These are phyloP conservation scores for Solanum chilense DNA, from an alignment of 257 asterid species.

Conservation along the genomic window DNA sequence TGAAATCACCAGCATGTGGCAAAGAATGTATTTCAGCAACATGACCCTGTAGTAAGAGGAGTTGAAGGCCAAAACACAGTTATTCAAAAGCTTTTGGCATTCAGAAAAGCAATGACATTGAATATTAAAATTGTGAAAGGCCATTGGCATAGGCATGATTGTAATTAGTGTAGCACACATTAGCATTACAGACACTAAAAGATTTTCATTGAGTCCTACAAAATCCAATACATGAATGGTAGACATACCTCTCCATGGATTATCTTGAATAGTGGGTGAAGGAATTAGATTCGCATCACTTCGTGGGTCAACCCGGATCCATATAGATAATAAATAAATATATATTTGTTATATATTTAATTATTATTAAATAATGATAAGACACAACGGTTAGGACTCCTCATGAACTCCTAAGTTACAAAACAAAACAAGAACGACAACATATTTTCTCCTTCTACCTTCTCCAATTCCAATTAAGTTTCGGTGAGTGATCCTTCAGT, in stretches of 20 bases:
- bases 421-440: background rate
- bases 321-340: no score
- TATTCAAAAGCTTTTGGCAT: background rate
- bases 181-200: background rate
- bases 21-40: conserved; percentile 22
- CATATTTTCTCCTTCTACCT: background rate
- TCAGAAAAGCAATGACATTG: background rate
- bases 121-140: background rate
- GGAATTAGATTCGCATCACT: background rate
- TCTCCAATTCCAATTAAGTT: background rate
- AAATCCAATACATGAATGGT: background rate
- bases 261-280: background rate
- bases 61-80: background rate
- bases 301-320: background rate
- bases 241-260: background rate
- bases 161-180: background rate
- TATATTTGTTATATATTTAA: no score
- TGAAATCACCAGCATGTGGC: conserved; percentile 20
- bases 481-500: background rate
- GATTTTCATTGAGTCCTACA: background rate
- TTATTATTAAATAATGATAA: no score
- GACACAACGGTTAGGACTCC: background rate
- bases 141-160: background rate
- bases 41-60: conserved; percentile 33
- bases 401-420: background rate